Percentiles rank a stretch among this genome's conserved stretches.
Evolutionary conservation across 139 green algal species (phyloP).

Genomic region (Chlamydomonas sphaeroides): DNA sequence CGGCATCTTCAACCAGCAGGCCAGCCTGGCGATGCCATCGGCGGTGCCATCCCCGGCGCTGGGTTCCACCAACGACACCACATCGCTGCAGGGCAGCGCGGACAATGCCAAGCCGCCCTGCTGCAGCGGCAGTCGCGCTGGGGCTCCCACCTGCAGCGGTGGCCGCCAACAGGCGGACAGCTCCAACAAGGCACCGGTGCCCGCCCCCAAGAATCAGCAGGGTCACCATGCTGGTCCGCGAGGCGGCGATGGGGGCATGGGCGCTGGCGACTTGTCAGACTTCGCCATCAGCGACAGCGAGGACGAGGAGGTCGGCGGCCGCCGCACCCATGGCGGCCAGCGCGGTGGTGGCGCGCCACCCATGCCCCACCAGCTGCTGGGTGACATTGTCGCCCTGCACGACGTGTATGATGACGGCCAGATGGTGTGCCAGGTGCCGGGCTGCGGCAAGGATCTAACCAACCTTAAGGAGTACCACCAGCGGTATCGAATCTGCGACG

Average conservation of each 20-base stretch:
- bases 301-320: constrained; percentile 15
- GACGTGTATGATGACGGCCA: constrained; percentile 41
- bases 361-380: background rate
- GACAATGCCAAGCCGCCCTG: constrained; percentile 37
- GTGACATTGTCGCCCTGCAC: constrained; percentile 12
- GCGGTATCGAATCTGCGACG: constrained; percentile 85
- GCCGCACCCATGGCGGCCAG: background rate
- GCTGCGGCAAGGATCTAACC: constrained; percentile 69
- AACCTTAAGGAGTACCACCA: constrained; percentile 88
- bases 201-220: background rate
- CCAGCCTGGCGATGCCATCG: constrained; percentile 20
- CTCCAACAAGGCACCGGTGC: constrained; percentile 1
- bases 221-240: background rate
- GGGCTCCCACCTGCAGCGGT: constrained; percentile 20
- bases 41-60: constrained; percentile 13
- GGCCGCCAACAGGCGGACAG: constrained; percentile 38
- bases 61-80: constrained; percentile 14
- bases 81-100: constrained; percentile 24
- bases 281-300: constrained; percentile 33
- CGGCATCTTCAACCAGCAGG: constrained; percentile 30
- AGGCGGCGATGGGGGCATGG: background rate
- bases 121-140: constrained; percentile 13
- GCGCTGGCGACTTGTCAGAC: constrained; percentile 15
- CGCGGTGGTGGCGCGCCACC: background rate
- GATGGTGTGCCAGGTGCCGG: constrained; percentile 69